Conservation (phyloP, 116 monocot species). For the Zostera marina region DNA sequence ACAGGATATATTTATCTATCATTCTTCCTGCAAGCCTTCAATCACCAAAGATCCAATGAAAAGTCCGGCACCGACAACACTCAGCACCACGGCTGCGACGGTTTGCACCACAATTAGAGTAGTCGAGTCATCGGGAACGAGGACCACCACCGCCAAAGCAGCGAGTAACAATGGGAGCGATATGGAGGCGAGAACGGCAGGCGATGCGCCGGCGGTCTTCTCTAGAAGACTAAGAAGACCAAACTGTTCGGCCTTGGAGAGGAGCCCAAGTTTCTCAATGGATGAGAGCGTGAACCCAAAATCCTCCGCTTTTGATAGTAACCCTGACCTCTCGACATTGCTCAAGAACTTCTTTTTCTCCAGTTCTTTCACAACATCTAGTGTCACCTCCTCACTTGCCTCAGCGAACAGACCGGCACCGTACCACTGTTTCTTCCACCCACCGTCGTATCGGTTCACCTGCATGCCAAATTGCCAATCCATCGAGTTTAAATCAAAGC, state of each 20-base stretch:
- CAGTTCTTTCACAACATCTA: constrained; percentile 74
- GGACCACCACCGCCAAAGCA: constrained; percentile 39
- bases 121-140: constrained; percentile 70
- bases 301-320: constrained; percentile 78
- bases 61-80: constrained; percentile 39
- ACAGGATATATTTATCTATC: too few species aligned
- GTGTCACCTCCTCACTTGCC: constrained; percentile 43
- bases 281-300: constrained; percentile 75
- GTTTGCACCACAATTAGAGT: constrained; percentile 46
- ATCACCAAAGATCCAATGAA: constrained; percentile 67
- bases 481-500: too few species aligned
- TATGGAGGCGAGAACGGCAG: constrained; percentile 56
- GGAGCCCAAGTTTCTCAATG: constrained; percentile 65
- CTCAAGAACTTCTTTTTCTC: constrained; percentile 68
- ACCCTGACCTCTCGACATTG: constrained; percentile 71
- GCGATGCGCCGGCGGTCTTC: constrained; percentile 38
- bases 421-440: constrained; percentile 79
- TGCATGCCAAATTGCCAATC: constrained; percentile 1
- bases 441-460: constrained; percentile 69
- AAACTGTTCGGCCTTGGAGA: constrained; percentile 86
- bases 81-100: constrained; percentile 32
- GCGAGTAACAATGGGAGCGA: constrained; percentile 53
- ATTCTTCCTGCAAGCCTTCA: constrained; percentile 53
- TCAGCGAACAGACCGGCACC: constrained; percentile 71
- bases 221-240: constrained; percentile 79